These are phyloP conservation scores for Talaromyces sp. DNA, from an alignment of 2,329 filamentous ascomycete genomes.

Conservation along the genomic window DNA sequence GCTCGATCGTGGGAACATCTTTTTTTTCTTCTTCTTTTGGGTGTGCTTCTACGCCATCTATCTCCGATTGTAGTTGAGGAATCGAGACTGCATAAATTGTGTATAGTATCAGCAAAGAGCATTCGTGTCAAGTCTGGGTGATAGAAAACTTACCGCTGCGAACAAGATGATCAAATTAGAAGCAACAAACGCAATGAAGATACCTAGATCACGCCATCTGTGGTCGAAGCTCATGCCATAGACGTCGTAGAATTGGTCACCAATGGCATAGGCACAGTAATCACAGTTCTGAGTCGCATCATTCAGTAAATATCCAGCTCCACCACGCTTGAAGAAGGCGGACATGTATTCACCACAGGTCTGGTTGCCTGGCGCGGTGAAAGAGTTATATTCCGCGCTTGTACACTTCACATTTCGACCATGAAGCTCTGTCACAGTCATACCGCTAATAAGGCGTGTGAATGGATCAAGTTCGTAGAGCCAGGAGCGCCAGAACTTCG, in stretches of 20 bases:
- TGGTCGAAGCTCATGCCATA: conserved; percentile 68
- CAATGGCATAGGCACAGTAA: conserved; percentile 80
- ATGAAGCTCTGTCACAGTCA: conserved; percentile 77
- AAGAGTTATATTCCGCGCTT: conserved; percentile 64
- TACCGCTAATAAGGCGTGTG: conserved; percentile 77
- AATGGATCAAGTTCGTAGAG: conserved; percentile 82
- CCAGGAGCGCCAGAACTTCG: conserved; percentile 77
- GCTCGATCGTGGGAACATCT: not conserved
- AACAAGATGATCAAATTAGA: conserved; percentile 73
- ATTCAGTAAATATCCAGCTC: conserved; percentile 70
- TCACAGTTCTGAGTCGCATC: conserved; percentile 69
- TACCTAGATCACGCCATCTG: conserved; percentile 82
- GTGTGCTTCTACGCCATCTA: conserved; percentile 19
- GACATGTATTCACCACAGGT: conserved; percentile 77
- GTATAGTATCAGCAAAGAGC: conserved; percentile 14
- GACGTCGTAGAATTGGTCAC: conserved; percentile 75
- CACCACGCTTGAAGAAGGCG: conserved; percentile 69
- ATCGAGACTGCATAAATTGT: conserved; percentile 37
- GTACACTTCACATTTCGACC: conserved; percentile 64
- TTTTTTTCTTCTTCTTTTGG: not conserved
- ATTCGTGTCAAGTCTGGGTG: not conserved
- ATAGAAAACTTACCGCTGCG: conserved; percentile 52
- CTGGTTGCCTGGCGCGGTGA: conserved; percentile 66
- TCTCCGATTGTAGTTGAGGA: conserved; percentile 51
- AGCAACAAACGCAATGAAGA: conserved; percentile 73